Base-by-base conservation (phyloP, 164 flowering plant genomes). In the Annona cherimola region DNA sequence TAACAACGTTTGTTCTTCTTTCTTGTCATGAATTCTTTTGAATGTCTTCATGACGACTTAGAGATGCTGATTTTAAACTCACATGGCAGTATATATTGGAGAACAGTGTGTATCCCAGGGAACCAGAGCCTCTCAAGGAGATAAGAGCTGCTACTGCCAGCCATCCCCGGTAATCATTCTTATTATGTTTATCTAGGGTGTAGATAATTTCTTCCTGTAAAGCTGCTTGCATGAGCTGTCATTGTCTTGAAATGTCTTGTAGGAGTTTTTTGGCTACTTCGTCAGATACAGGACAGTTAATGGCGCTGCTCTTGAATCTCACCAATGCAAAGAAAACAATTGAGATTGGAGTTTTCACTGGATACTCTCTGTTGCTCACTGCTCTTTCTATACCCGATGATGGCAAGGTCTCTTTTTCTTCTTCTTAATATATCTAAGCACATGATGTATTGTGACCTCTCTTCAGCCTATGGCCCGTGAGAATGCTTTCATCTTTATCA, bases 301-400 rank as follows among this genome's bases (percentile, higher is more conserved):
- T 88, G 69, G 73, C 77, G 55, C 59, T 86, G 76, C 81, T 88
- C 16, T 66, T 86, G 78, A 81, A 78, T 61, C 77, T 84, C 2
- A 59, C 83, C 4, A 82, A 82, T 75, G 84, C 93, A 0, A 87
- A 80, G 61, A 84, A 77, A 69, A 84, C 93, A 2, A 84, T 87
- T 41, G 93, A 89, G 74, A 71, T 89, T 42, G 89, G 91, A 54
- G 93, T 87, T 61, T 89, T 77, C 78, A 89, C 93, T 11, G 89
- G 93, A 35, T 89, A 87, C 75, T 89, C 93, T 61, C 90, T 87
- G 62, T 84, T 89, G 40, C 81, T 83, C 74, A 87, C 93, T 1
- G 90, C 89, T 46, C 89, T 87, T 35, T 50, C 86, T 0, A 73
- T 87, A 65, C 89, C 93, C 8, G 84, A 86, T 2, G 85, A 87